Evolutionary conservation across 306 rosid species (phyloP), one percentile per base, ranked within the genome.

Genomic region (Lathyrus tuberosus): DNA sequence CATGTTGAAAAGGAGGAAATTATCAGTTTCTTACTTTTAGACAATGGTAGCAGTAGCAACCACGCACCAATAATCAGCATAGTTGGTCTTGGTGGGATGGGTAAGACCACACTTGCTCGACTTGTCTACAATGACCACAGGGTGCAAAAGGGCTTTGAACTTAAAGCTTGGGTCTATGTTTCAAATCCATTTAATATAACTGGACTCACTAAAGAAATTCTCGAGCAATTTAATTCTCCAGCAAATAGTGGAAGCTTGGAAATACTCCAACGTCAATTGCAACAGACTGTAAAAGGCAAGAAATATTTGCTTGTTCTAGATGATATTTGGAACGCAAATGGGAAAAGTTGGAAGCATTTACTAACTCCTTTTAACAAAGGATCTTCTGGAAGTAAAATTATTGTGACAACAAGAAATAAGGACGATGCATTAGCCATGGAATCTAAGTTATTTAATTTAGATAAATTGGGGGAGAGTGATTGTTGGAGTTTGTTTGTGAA

Each of bases 31-130:
- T 61, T 61, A 38, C 67, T 61, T 37, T 17, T 16, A 18, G 5
- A 5, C 4, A 15, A 8, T 62, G 10, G 1, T 16, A 9, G 17
- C 10, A 15, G 6, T 24, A 24, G 26, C 10, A 18, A 62, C 2
- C 33, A 12, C 1, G 15, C 22, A 40, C 49, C 49, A 0, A 2
- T 62, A 6, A 38, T 17, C 10, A 62, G 49, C 6, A 37, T 75
- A 37, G 66, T 61, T 1, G 66, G 66, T 16, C 24, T 61, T 3
- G 14, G n/a, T 5, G 66, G 66, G 66, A 61, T 37, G 15, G 66
- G 79, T 16, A 75, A 67, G 37, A 67, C 74, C 12, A 67, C 69
- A 5, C 62, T 75, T 57, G 52, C 44, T 8, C 68, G 46, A 31
- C 53, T 75, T 22, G 67, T 61, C 2, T 61, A 9, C 67, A 37